Evolutionary conservation across 2,329 filamentous ascomycete genomes (phyloP), one percentile per base, ranked within the genome.

Genomic region (Hymenoscyphus fructigenus): DNA sequence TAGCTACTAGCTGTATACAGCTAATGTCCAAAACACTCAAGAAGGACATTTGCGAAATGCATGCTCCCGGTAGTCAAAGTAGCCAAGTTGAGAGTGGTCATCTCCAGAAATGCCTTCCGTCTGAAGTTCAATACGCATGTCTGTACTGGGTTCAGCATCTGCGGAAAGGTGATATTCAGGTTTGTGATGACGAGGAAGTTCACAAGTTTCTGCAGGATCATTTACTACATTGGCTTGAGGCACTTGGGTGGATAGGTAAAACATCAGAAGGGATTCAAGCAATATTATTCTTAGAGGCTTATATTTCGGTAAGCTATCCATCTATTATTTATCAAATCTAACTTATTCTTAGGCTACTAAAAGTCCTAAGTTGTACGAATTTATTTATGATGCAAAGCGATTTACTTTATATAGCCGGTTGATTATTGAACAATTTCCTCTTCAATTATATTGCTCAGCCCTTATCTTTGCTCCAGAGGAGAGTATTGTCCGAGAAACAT

Each of bases 71-170:
- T 20, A 62, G 32, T 53, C 58, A 62, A 66, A 38, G 32, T 34
- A 65, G 36, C 28, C 44, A 71, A 28, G 57, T 73, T 53, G 62
- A 66, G 41, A 65, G 57, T 29, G 62, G 57, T 57, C 29, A 58
- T 20, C 62, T 76, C 26, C 53, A 72, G 36, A 28, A 75, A 65
- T 32, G 71, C 67, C 57, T 80, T 74, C 64, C 75, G 69, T 41
- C 68, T 67, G 64, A 74, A 72, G 64, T 79, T 61, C 70, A 73
- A 63, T 79, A 79, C 55, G n/a, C n/a, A n/a, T n/a, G n/a, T n/a
- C n/a, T n/a, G n/a, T n/a, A n/a, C n/a, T n/a, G n/a, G n/a, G n/a
- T 0, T 58, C 64, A 75, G n/a, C 79, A 81, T 61, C 62, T 72
- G 12, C 64, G 74, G 66, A 65, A 71, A 50, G 74, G 73, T 67